A percentile compares a stretch with the other conserved stretches of the same genome.
phyloP scores from a whole-genome alignment of 305 asterid species.

The Fraxinus greggii region DNA sequence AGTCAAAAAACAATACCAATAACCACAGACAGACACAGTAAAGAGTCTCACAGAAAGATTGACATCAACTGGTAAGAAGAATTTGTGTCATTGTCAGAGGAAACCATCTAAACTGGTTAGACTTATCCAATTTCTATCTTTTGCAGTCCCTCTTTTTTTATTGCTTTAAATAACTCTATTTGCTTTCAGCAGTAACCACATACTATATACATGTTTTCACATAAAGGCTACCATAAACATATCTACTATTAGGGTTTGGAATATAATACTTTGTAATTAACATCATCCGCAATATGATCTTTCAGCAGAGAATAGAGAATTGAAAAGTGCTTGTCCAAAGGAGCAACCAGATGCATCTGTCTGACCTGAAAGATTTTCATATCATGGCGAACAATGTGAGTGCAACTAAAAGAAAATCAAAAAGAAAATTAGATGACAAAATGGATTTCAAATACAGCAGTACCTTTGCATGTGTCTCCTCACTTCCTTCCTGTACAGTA shows the following conservation, averaged over 20 bases:
- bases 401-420: background rate
- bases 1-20: background rate
- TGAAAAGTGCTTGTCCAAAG: conserved; percentile 73
- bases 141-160: background rate
- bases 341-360: conserved; percentile 77
- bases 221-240: background rate
- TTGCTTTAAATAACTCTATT: background rate
- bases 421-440: conserved; percentile 3
- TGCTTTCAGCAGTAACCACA: background rate
- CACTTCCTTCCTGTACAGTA: conserved; percentile 88
- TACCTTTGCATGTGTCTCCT: conserved; percentile 93
- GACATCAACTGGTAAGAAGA: background rate
- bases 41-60: background rate
- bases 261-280: conserved; percentile 70
- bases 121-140: background rate
- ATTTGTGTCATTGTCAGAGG: background rate
- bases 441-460: conserved; percentile 12
- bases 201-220: background rate
- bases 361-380: conserved; percentile 57
- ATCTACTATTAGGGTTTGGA: background rate
- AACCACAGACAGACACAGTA: background rate
- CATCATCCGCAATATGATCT: conserved; percentile 85
- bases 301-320: conserved; percentile 69
- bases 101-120: background rate
- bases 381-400: conserved; percentile 7